These are phyloP conservation scores for Metschnikowia sp. DNA, from an alignment of 805 yeast species.

Conservation along the genomic window DNA sequence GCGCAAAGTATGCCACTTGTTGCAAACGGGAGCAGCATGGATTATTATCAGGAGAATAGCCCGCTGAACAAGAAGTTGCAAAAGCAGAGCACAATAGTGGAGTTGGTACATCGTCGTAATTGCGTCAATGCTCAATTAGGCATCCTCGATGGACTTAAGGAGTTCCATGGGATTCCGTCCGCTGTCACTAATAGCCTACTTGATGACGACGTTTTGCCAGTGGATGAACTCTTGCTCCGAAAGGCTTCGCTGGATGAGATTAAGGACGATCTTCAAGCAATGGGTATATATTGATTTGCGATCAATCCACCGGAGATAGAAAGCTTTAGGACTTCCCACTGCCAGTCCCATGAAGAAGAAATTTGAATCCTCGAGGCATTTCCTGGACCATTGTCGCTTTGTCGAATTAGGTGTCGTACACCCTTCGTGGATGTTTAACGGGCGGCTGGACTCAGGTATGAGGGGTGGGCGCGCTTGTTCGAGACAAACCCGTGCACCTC, in stretches of 20 bases:
- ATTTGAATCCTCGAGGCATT: too few relatives aligned
- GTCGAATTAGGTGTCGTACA: too few relatives aligned
- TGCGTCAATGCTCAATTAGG: constrained; percentile 68
- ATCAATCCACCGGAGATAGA: too few relatives aligned
- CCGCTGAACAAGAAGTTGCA: constrained; percentile 31
- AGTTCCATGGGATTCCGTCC: constrained; percentile 79
- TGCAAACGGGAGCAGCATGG: constrained; percentile 18
- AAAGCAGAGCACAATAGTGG: constrained; percentile 35
- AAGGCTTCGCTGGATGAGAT: constrained; percentile 70
- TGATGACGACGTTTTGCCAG: constrained; percentile 21
- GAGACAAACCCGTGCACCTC: constrained; percentile 9
- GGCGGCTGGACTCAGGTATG: too few relatives aligned
- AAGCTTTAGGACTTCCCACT: too few relatives aligned
- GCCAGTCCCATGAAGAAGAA: too few relatives aligned
- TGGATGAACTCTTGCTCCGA: constrained; percentile 42
- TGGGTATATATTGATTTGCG: constrained; percentile 42
- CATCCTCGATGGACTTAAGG: constrained; percentile 60
- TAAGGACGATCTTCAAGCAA: constrained; percentile 63
- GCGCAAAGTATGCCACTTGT: constrained; percentile 11
- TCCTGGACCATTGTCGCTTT: too few relatives aligned
- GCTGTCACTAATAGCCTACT: constrained; percentile 46
- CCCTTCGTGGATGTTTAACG: too few relatives aligned
- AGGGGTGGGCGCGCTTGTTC: background rate
- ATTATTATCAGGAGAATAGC: constrained; percentile 16
- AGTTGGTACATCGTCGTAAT: constrained; percentile 62